These are phyloP conservation scores for Penicillium macrosclerotiorum DNA, from an alignment of 495 filamentous ascomycete genomes.

Conservation along the genomic window DNA sequence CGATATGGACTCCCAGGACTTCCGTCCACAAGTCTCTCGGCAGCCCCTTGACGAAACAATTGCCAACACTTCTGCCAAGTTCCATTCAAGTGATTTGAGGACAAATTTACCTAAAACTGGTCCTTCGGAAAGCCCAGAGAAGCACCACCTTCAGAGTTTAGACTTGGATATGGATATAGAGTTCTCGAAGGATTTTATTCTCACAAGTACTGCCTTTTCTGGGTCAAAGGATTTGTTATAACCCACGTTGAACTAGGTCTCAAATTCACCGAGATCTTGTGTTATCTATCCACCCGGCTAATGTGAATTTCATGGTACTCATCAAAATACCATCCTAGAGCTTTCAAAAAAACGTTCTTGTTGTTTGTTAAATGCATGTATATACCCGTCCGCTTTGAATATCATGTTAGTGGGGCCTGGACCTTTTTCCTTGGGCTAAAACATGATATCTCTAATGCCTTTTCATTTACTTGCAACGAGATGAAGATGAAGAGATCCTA, in stretches of 20 bases:
- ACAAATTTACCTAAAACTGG: slow-evolving; percentile 6
- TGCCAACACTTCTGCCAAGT: slow-evolving; percentile 28
- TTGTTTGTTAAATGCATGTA: too few species aligned
- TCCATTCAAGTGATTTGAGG: slow-evolving; percentile 15
- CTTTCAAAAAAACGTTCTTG: too few species aligned
- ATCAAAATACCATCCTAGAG: too few species aligned
- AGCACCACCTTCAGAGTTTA: slow-evolving; percentile 28
- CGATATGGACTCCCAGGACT: not conserved
- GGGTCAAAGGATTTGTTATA: slow-evolving; percentile 20
- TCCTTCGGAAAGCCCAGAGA: slow-evolving; percentile 5
- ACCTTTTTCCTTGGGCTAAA: too few species aligned
- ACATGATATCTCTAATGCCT: too few species aligned
- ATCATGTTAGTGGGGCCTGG: too few species aligned
- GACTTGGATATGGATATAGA: slow-evolving; percentile 41
- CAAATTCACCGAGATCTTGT: too few species aligned
- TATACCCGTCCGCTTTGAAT: too few species aligned
- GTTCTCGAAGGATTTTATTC: slow-evolving; percentile 38
- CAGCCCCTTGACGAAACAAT: slow-evolving; percentile 24
- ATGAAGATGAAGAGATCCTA: too few species aligned
- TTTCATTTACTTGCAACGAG: too few species aligned
- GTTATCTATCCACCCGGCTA: too few species aligned
- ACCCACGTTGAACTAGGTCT: slow-evolving; percentile 4
- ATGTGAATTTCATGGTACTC: too few species aligned
- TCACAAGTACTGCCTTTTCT: slow-evolving; percentile 34
- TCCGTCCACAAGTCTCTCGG: not conserved